These are phyloP conservation scores for Turritis glabra DNA, from an alignment of 345 rosid species.

Conservation along the genomic window DNA sequence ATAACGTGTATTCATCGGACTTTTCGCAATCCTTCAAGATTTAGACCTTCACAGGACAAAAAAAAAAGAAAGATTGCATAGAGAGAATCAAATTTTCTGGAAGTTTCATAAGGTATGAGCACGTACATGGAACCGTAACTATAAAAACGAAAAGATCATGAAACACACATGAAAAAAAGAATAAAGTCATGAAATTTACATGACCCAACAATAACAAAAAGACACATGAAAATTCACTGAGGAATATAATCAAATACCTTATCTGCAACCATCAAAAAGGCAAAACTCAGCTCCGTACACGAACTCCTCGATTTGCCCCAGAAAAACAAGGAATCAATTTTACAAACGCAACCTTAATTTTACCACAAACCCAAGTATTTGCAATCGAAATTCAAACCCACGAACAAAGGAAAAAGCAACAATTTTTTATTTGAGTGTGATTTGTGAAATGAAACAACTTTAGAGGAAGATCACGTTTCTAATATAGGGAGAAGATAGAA, in stretches of 20 bases:
- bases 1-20: constrained; percentile 61
- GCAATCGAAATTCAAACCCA: not conserved
- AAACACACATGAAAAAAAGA: not conserved
- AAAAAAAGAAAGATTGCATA: not conserved
- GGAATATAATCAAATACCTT: constrained; percentile 49
- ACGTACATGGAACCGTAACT: constrained; percentile 23
- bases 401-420: not conserved
- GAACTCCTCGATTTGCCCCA: constrained; percentile 21
- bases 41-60: constrained; percentile 17
- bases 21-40: not conserved
- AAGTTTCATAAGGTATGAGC: constrained; percentile 15
- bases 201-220: constrained; percentile 28
- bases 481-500: constrained; percentile 31
- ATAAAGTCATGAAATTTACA: constrained; percentile 32
- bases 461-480: constrained; percentile 15
- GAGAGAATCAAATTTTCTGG: constrained; percentile 18
- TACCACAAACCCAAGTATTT: not conserved
- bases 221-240: constrained; percentile 44
- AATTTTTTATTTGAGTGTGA: not conserved
- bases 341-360: not conserved
- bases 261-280: constrained; percentile 23
- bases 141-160: constrained; percentile 32
- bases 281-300: constrained; percentile 22
- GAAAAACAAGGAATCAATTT: not conserved
- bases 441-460: not conserved